These are phyloP conservation scores for Pyrrhoderma lamaoense DNA, from an alignment of 1,284 basidiomycete species.

Conservation along the genomic window DNA sequence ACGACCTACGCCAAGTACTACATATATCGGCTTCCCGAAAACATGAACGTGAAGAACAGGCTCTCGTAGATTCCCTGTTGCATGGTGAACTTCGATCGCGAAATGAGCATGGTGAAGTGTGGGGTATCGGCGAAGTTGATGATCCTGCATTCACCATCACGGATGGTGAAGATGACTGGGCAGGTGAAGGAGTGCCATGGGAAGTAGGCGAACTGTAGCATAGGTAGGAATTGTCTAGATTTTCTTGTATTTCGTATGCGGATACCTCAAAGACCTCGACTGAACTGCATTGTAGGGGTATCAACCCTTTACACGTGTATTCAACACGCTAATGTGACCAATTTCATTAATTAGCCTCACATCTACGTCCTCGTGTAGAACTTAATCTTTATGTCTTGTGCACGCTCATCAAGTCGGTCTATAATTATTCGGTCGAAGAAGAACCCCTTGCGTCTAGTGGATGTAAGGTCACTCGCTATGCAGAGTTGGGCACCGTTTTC, in stretches of 20 bases:
- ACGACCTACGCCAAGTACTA: conserved; percentile 54
- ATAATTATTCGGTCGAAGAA: background rate
- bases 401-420: background rate
- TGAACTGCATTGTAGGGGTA: conserved; percentile 5
- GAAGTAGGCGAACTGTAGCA: conserved; percentile 50
- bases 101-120: conserved; percentile 58
- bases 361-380: background rate
- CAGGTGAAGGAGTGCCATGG: conserved; percentile 74
- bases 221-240: conserved; percentile 20
- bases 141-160: conserved; percentile 28
- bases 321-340: conserved; percentile 11
- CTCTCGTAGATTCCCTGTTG: conserved; percentile 49
- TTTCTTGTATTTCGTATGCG: conserved; percentile 2
- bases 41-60: conserved; percentile 41
- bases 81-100: conserved; percentile 54
- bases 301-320: conserved; percentile 10
- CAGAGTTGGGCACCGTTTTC: background rate
- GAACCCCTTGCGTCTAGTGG: background rate
- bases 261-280: background rate
- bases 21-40: conserved; percentile 43
- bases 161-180: conserved; percentile 70
- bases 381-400: background rate
- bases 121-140: conserved; percentile 64
- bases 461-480: background rate
- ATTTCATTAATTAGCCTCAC: conserved; percentile 12